Percentiles rank a stretch among this genome's conserved stretches.
Evolutionary conservation across 768 basidiomycete genomes (phyloP).

Genomic region (Galerina sulciceps): DNA sequence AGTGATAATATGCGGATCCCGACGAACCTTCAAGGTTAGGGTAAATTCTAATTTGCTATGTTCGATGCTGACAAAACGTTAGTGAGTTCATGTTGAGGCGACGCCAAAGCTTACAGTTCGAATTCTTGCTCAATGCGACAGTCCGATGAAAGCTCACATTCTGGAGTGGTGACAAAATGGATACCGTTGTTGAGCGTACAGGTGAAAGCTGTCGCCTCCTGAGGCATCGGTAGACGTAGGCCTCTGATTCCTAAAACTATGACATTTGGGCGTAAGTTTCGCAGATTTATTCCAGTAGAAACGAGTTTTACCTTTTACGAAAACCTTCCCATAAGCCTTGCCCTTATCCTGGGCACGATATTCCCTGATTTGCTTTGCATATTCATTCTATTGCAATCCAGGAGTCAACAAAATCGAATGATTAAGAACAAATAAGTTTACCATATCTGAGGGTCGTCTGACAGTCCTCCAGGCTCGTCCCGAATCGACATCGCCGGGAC

Average conservation of each 20-base stretch:
- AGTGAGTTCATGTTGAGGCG: not conserved
- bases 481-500: constrained; percentile 81
- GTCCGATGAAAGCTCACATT: constrained; percentile 60
- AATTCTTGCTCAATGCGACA: constrained; percentile 86
- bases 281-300: not conserved
- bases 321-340: constrained; percentile 90
- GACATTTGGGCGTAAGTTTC: constrained; percentile 13
- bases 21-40: constrained; percentile 83
- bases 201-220: constrained; percentile 72
- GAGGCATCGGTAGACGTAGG: constrained; percentile 78
- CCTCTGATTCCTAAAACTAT: constrained; percentile 78
- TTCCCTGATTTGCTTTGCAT: constrained; percentile 87
- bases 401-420: not conserved
- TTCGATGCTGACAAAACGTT: constrained; percentile 63
- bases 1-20: constrained; percentile 82
- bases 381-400: constrained; percentile 72
- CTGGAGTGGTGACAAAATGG: constrained; percentile 91
- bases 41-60: constrained; percentile 96
- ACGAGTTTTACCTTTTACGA: constrained; percentile 77
- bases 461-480: constrained; percentile 89
- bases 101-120: constrained; percentile 65
- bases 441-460: constrained; percentile 93
- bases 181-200: constrained; percentile 97
- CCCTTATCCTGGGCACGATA: constrained; percentile 78
- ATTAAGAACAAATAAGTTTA: constrained; percentile 36